Percentiles rank a stretch among this genome's conserved stretches.
Conservation (phyloP, 306 rosid genomes). For the Quercus ilex region DNA sequence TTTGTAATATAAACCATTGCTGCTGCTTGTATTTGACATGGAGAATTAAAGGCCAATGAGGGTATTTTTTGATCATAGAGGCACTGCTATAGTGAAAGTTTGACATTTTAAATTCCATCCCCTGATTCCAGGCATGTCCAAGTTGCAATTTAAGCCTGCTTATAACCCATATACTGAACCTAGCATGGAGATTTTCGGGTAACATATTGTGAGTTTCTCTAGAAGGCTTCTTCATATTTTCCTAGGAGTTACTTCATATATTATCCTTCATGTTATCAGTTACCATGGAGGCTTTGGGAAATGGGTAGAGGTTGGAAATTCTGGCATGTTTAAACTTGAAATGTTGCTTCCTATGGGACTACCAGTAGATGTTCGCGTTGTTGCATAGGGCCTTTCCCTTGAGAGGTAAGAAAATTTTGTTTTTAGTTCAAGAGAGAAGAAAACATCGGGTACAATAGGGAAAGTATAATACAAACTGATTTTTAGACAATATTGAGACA, state of each 20-base stretch:
- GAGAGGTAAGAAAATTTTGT: constrained; percentile 55
- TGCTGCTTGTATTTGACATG: not conserved
- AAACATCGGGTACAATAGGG: not conserved
- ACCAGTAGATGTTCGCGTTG: constrained; percentile 87
- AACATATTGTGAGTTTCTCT: constrained; percentile 1
- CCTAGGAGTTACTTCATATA: not conserved
- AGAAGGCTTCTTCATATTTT: constrained; percentile 9
- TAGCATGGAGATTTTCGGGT: constrained; percentile 98
- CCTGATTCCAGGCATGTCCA: constrained; percentile 68
- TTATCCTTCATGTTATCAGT: constrained; percentile 35
- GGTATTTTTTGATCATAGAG: too few species aligned
- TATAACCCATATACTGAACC: constrained; percentile 97
- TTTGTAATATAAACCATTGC: not conserved
- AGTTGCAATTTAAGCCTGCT: constrained; percentile 86
- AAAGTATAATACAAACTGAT: not conserved
- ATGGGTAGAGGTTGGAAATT: constrained; percentile 93
- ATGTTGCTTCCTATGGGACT: constrained; percentile 97
- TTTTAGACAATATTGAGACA: not conserved
- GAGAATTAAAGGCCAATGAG: not conserved
- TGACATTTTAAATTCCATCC: not conserved
- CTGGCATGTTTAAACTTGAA: constrained; percentile 97
- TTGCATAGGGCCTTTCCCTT: constrained; percentile 95
- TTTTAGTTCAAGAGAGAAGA: not conserved
- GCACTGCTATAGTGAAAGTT: not conserved
- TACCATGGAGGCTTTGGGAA: constrained; percentile 87